Conservation (phyloP, 176 grass and related monocot genomes). For the Thalia dealbata region DNA sequence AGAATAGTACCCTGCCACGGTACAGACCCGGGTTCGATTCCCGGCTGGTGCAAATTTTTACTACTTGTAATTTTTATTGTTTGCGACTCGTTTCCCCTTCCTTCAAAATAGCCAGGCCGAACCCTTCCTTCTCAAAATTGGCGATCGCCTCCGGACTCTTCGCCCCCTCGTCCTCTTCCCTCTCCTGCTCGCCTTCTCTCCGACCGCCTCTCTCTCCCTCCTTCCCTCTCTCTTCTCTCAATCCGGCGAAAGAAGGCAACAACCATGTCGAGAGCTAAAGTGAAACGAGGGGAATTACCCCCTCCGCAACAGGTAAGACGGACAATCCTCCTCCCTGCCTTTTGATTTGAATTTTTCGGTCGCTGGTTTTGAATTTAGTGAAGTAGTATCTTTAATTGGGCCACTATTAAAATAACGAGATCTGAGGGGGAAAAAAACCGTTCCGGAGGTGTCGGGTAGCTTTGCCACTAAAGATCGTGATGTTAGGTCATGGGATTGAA, state of each 20-base stretch:
- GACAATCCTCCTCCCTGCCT: slow-evolving; percentile 16
- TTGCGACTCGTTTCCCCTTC: no score
- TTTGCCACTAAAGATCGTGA: no score
- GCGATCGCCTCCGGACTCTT: background rate
- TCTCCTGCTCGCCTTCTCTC: background rate
- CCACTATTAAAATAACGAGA: no score
- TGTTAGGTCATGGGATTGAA: no score
- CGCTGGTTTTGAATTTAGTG: background rate
- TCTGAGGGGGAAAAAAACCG: no score
- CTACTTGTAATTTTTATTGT: no score
- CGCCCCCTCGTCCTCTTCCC: background rate
- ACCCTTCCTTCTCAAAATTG: background rate
- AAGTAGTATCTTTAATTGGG: no score
- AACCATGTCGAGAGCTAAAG: slow-evolving; percentile 65
- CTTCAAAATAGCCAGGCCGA: background rate
- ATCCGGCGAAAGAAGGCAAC: slow-evolving; percentile 5
- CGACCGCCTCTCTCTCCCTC: background rate
- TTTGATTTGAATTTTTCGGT: slow-evolving; percentile 1
- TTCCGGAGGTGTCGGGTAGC: no score
- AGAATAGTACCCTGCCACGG: slow-evolving; percentile 74
- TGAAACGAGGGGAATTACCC: slow-evolving; percentile 47
- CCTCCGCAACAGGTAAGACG: slow-evolving; percentile 51
- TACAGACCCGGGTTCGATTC: slow-evolving; percentile 63
- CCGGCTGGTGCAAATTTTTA: slow-evolving; percentile 31
- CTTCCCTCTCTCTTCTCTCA: slow-evolving; percentile 15